phyloP scores from a whole-genome alignment of 805 yeast genomes.

The Saturnispora zaruensis region DNA sequence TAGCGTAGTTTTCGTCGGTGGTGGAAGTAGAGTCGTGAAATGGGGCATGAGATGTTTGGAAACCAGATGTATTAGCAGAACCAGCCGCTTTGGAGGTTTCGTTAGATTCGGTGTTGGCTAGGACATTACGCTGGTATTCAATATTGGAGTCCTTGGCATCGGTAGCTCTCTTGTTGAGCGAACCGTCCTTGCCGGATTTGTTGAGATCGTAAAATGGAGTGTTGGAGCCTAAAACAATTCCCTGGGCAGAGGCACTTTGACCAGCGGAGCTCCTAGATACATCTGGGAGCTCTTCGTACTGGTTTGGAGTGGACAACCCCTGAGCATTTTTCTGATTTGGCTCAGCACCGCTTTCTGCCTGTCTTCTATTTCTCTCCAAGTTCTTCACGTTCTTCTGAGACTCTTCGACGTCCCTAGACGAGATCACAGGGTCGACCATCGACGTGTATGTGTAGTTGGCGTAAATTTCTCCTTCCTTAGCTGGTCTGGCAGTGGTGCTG shows the following conservation, averaged over 20 bases:
- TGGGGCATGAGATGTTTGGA: no score
- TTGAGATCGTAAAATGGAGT: neutral
- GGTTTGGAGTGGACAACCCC: neutral
- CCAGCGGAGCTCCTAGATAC: no score
- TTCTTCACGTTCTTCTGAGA: conserved; percentile 3
- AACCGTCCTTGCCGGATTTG: neutral
- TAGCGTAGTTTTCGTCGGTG: neutral
- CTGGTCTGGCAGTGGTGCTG: neutral
- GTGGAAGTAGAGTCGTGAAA: neutral
- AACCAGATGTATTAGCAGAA: neutral
- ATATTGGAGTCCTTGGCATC: neutral
- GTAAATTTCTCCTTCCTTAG: neutral
- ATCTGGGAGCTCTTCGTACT: neutral
- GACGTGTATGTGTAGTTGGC: conserved; percentile 22
- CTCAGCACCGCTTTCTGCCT: neutral
- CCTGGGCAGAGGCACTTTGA: neutral
- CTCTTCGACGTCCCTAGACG: conserved; percentile 14
- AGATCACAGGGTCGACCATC: conserved; percentile 23
- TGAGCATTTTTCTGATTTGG: neutral
- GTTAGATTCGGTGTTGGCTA: neutral
- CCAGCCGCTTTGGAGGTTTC: neutral
- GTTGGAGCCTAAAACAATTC: neutral
- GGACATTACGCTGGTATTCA: neutral
- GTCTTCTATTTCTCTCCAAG: neutral
- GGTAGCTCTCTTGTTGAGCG: neutral